Evolutionary conservation across 495 filamentous ascomycete genomes (phyloP), one percentile per base, ranked within the genome.

Genomic region (Aspergillus cavernicola): DNA sequence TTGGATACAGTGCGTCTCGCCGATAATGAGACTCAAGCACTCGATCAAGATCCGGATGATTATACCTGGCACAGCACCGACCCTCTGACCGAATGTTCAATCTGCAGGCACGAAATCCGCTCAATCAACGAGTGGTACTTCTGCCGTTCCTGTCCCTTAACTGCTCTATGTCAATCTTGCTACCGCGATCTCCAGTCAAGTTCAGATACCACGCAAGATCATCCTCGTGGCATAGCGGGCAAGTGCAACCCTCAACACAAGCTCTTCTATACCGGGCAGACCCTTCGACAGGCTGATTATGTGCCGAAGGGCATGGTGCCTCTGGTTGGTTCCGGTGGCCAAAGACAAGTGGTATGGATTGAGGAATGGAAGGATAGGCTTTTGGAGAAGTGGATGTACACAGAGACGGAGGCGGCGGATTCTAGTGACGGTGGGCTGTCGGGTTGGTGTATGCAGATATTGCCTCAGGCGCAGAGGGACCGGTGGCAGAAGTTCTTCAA

Each of bases 351-450:
- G 11, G 13, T 50, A 12, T 50, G 47, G 47, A 16, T 50, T 18
- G 47, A 50, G 23, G 47, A 50, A 19, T 50, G 47, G 47, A 50
- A 50, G 47, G 47, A 50, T 19, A 28, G 26, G 6, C 47, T 50
- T 6, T 22, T 16, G n/a, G 37, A 53, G 50, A 53, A 53, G 19
- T 43, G 40, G 40, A 13, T n/a, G n/a, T n/a, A n/a, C n/a, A n/a
- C n/a, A n/a, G n/a, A n/a, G n/a, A n/a, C n/a, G n/a, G n/a, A 36
- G 18, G 16, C 44, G 15, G 13, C 32, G 13, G 44, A 32, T 1
- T 23, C 31, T 2, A 23, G 36, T 16, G 19, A 47, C 3, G 44
- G 29, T 9, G 43, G 44, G 3, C 18, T 47, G 31, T 36, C 15
- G 2, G 31, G 19, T n/a, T 47, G 31, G 44, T 35, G 29, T 35